Evolutionary conservation across 2,329 filamentous ascomycete species (phyloP), one percentile per base, ranked within the genome.

Genomic region (Alternaria sp.): DNA sequence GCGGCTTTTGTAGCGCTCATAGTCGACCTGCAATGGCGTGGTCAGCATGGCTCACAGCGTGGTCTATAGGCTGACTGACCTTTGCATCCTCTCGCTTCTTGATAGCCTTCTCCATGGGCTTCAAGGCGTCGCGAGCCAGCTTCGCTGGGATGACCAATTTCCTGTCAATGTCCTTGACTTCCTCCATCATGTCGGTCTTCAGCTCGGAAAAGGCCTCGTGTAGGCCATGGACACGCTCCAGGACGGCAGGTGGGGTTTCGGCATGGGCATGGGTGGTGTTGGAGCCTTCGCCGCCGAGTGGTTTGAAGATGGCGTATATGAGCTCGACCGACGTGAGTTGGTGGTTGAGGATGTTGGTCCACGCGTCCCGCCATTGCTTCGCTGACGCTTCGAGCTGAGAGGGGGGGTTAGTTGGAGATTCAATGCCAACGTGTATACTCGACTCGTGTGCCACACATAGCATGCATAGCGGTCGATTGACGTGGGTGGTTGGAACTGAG

Each of bases 11-110:
- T 90, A 90, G 70, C 91, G 88, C 80, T 97, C 93, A 74, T 89
- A 96, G 77, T 96, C 93, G 62, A 94, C 78, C 85, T 89, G 69
- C 46, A 57, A 11, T n/a, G 9, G 10, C 11, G 23, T 51, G n/a
- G 64, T 74, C 28, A 76, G 68, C 44, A 26, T 25, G 7, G 17
- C 23, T 12, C 11, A 26, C 10, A 23, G 25, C 1, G 21, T 19
- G 2, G 15, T n/a, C 4, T 6, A 2, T 5, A 11, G 13, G 4
- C 6, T 32, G 28, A 15, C 74, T 10, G 63, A 86, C 85, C 81
- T 93, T 90, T 80, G 89, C 92, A 72, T 94, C 91, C 75, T 96
- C 92, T 50, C 93, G 85, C 79, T 93, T 93, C 81, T 95, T 96
- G 74, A 96, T 92, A 1, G 89, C 90, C 81, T 93, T 96, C 73